Base-by-base conservation (phyloP, 2,329 filamentous ascomycete genomes). In the Sclerotinia spermophila region DNA sequence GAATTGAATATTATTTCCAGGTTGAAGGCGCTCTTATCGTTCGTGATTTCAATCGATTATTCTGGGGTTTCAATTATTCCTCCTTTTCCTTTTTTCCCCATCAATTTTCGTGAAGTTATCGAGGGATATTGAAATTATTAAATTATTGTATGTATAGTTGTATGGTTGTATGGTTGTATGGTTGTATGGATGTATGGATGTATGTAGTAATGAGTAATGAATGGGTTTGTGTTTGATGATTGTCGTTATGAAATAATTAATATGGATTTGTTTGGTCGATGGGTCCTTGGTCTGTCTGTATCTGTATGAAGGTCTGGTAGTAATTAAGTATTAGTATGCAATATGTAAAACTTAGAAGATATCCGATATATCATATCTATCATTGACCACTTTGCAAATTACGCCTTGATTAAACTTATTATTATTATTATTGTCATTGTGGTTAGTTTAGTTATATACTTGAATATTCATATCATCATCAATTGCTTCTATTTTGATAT, bases 261-360 rank as follows among this genome's bases (percentile, higher is more conserved):
- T n/a, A n/a, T n/a, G n/a, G n/a, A n/a, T n/a, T n/a, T 60, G 58
- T 60, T 60, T 60, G 35, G 58, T 60, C 58, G 53, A 27, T 27
- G 56, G 58, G 56, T 60, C 58, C 58, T 60, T 60, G 58, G n/a
- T 53, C 48, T 27, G 7, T 27, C 24, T 4, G 48, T 51, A n/a
- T n/a, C n/a, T n/a, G n/a, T n/a, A n/a, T n/a, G n/a, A n/a, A n/a
- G 48, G 5, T 27, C 27, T 17, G 48, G 48, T 27, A 27, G 7
- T 24, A n/a, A 24, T 15, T 24, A 27, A n/a, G n/a, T 27, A 53
- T n/a, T n/a, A n/a, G n/a, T n/a, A n/a, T n/a, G n/a, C n/a, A n/a
- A n/a, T n/a, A n/a, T n/a, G n/a, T n/a, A n/a, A n/a, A n/a, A n/a
- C n/a, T n/a, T n/a, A n/a, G n/a, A n/a, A n/a, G n/a, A n/a, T n/a